Evolutionary conservation across 169 alveolate genomes (phyloP).

Genomic region (Eimeria zaria): DNA sequence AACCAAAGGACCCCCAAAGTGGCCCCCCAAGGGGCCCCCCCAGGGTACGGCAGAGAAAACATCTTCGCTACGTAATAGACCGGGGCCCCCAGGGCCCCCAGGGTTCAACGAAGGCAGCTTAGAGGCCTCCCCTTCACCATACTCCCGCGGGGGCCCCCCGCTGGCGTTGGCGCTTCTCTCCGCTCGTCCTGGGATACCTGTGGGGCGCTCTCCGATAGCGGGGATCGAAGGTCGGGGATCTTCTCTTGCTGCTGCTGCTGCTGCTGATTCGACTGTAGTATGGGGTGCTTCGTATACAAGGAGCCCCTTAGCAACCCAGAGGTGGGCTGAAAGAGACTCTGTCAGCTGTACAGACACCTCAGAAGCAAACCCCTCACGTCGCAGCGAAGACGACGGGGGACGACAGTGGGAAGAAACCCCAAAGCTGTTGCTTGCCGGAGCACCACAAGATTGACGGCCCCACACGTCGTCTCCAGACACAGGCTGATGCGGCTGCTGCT

Average conservation of each 20-base stretch:
- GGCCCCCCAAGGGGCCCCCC: no score
- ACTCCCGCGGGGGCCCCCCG: not conserved
- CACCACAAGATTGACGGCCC: not conserved
- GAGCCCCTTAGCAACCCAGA: slow-evolving; percentile 28
- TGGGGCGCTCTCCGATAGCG: no score
- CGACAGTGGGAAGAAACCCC: not conserved
- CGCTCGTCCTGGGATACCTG: not conserved
- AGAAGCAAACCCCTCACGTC: not conserved
- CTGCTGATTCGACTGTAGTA: not conserved
- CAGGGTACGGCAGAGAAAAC: slow-evolving; percentile 15
- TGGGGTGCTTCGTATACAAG: slow-evolving; percentile 40
- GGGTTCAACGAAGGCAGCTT: slow-evolving; percentile 10
- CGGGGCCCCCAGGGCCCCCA: slow-evolving; percentile 48
- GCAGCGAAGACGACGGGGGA: not conserved
- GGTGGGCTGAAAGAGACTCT: not conserved
- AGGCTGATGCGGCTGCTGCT: no score
- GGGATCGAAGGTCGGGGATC: not conserved
- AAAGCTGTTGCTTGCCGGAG: not conserved
- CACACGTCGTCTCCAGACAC: not conserved
- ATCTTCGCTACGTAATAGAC: slow-evolving; percentile 28
- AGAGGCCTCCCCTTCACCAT: not conserved
- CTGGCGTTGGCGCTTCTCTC: not conserved
- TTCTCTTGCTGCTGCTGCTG: not conserved
- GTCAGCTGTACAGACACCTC: slow-evolving; percentile 1
- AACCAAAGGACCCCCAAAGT: no score